Evolutionary conservation across 2,329 filamentous ascomycete species (phyloP), one percentile per base, ranked within the genome.

Genomic region (Alternaria tenuissima): DNA sequence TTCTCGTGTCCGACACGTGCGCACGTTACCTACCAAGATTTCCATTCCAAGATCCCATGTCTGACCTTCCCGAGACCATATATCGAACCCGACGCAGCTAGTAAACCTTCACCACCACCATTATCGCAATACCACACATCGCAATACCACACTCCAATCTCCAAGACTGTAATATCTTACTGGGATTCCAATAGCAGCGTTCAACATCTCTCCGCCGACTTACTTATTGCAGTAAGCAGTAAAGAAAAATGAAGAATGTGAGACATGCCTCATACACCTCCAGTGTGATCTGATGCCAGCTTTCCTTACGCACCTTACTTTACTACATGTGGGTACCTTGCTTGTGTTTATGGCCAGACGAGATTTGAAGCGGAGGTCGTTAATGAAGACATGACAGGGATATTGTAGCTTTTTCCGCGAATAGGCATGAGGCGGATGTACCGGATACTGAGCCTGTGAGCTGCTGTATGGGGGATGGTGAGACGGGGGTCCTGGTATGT

Each of bases 141-240:
- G 47, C 36, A 55, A 26, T 39, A 20, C 36, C 24, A 24, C 28
- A 22, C 36, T 42, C 20, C 22, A 18, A 32, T 55, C 47, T n/a
- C 38, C 8, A 56, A 22, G 24, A 34, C 51, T 55, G 56, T 49
- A 58, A 68, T 71, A 71, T 60, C 26, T 26, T 54, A 63, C 67
- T 57, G 64, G 67, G 69, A 60, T 61, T 16, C 52, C 41, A 59
- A 70, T 71, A 71, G 42, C 69, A 67, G 67, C 57, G 28, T 60
- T 69, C 66, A 22, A 71, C 64, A 62, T 30, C 14, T 12, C 24
- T 12, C 5, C 8, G 12, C n/a, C 38, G 52, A 56, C 42, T 59
- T 68, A 56, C 67, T 57, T 30, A 12, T 49, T 66, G 20, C 41
- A 64, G 64, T 51, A 68, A 47, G 55, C 32, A 32, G 46, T 44